phyloP scores from a whole-genome alignment of 1,284 basidiomycete genomes.

The Xanthoconium separans region DNA sequence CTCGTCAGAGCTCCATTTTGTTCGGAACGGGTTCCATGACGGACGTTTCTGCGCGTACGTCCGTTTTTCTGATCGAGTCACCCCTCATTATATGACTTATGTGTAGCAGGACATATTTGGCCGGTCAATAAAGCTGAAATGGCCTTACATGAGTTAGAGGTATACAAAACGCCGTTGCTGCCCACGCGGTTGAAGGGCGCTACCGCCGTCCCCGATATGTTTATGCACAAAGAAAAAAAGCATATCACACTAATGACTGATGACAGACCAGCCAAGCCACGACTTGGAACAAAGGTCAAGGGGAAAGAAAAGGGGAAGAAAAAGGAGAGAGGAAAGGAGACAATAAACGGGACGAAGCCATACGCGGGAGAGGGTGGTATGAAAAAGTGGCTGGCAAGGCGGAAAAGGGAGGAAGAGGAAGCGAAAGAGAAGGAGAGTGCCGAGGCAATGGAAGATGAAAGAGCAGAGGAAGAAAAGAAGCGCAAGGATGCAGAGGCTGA shows the following conservation, averaged over 20 bases:
- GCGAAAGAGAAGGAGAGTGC: constrained; percentile 28
- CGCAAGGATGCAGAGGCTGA: constrained; percentile 19
- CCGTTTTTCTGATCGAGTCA: constrained; percentile 5
- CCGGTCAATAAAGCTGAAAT: constrained; percentile 56
- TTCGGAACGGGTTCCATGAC: constrained; percentile 41
- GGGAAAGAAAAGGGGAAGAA: constrained; percentile 33
- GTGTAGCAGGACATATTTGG: constrained; percentile 32
- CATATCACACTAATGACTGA: constrained; percentile 60
- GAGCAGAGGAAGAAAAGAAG: constrained; percentile 25
- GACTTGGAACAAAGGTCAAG: constrained; percentile 34
- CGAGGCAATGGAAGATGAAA: constrained; percentile 37
- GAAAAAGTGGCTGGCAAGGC: constrained; percentile 67
- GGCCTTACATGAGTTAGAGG: constrained; percentile 65
- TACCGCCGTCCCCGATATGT: constrained; percentile 57
- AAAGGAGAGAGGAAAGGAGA: constrained; percentile 30
- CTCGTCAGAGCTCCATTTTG: constrained; percentile 50
- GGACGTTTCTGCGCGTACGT: constrained; percentile 33
- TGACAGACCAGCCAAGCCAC: constrained; percentile 38
- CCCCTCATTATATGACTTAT: constrained; percentile 8
- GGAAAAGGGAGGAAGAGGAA: constrained; percentile 39
- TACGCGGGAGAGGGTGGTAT: constrained; percentile 73
- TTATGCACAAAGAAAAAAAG: constrained; percentile 55
- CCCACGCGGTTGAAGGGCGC: constrained; percentile 63
- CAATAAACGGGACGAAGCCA: constrained; percentile 57
- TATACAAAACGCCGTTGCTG: constrained; percentile 73